A percentile compares a stretch with the other conserved stretches of the same genome.
phyloP scores from a whole-genome alignment of 371 early-diverging fungal genomes.

The Actinomucor elegans region DNA sequence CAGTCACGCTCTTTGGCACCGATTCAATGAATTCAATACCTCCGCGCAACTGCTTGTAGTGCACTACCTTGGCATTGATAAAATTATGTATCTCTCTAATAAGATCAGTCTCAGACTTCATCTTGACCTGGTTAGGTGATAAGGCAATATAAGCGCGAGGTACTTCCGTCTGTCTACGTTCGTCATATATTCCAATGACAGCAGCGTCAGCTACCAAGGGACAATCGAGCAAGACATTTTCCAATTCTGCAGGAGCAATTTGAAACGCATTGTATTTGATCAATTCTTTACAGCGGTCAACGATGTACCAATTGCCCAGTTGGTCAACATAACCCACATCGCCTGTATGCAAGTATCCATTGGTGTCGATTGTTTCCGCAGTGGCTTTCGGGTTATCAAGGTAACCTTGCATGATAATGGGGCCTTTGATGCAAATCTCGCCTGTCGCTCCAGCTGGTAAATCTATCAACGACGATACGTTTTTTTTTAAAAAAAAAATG shows the following conservation, averaged over 20 bases:
- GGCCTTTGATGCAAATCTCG: conserved; percentile 77
- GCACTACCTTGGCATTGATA: background rate
- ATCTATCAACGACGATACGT: too few species aligned
- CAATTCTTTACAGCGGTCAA: conserved; percentile 61
- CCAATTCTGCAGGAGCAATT: conserved; percentile 23
- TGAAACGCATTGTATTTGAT: conserved; percentile 69
- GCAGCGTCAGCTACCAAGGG: conserved; percentile 70
- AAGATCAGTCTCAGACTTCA: background rate
- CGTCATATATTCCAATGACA: conserved; percentile 59
- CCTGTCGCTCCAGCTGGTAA: conserved; percentile 48
- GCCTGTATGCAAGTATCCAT: conserved; percentile 78
- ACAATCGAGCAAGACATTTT: conserved; percentile 53
- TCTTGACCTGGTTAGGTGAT: background rate
- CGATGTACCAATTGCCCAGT: conserved; percentile 56
- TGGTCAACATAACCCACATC: conserved; percentile 67
- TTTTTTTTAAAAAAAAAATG: too few species aligned
- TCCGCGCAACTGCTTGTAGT: conserved; percentile 78
- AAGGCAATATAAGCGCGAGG: conserved; percentile 74
- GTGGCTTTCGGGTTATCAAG: conserved; percentile 64
- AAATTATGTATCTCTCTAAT: background rate
- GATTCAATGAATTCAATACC: conserved; percentile 68
- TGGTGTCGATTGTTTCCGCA: conserved; percentile 48
- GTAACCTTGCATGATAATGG: conserved; percentile 74
- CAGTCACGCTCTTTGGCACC: conserved; percentile 76
- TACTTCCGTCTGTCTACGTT: conserved; percentile 62